These are phyloP conservation scores for Tetrahymena malaccensis DNA, from an alignment of 73 alveolate species.

Conservation along the genomic window DNA sequence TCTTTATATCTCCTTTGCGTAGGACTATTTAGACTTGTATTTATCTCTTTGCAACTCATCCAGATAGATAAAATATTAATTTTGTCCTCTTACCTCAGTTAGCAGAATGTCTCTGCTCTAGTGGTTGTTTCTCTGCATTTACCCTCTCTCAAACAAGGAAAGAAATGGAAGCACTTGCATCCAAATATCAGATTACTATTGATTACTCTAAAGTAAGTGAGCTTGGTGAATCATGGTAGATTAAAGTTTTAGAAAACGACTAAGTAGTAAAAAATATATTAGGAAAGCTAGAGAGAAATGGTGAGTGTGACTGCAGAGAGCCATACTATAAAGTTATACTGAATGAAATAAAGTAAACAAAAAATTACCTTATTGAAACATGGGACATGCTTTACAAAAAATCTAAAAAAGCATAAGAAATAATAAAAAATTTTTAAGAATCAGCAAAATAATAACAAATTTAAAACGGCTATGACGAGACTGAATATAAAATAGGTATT, in stretches of 20 bases:
- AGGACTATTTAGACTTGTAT: background rate
- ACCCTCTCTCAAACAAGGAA: background rate
- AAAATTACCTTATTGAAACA: background rate
- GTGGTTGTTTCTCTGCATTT: background rate
- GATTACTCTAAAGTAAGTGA: background rate
- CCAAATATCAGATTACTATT: background rate
- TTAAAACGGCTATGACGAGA: background rate
- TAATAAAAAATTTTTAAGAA: background rate
- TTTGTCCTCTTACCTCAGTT: background rate
- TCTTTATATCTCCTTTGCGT: background rate
- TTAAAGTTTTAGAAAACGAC: background rate
- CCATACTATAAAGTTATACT: background rate
- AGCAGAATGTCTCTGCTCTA: background rate
- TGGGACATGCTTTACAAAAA: background rate
- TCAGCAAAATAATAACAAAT: background rate
- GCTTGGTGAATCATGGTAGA: background rate
- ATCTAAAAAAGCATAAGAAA: background rate
- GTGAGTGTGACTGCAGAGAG: background rate
- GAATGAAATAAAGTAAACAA: background rate
- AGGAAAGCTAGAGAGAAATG: background rate
- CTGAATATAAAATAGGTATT: background rate
- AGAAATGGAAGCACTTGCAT: background rate
- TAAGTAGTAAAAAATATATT: background rate
- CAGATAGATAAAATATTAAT: background rate
- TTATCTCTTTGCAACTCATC: background rate